A percentile compares a stretch with the other conserved stretches of the same genome.
Conservation (phyloP, 2,329 filamentous ascomycete species). For the Salinomyces thailandicus region DNA sequence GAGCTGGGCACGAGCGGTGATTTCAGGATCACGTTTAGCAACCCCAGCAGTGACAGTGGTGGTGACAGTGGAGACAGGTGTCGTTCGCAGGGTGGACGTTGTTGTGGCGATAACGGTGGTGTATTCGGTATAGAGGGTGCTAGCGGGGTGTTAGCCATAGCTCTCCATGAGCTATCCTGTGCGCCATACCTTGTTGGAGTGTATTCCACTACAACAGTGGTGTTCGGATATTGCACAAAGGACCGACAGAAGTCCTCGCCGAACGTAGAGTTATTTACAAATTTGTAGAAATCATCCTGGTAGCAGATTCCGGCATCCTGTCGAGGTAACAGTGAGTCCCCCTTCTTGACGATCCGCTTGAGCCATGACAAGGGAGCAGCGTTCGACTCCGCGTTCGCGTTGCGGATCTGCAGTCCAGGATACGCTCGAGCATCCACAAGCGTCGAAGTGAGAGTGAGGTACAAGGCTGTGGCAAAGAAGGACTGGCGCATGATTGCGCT, state of each 20-base stretch:
- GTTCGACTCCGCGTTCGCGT: constrained; percentile 5
- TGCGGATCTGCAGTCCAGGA: neutral
- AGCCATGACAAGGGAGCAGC: constrained; percentile 10
- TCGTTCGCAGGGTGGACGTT: constrained; percentile 10
- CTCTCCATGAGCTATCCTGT: constrained; percentile 1
- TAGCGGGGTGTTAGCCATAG: constrained; percentile 6
- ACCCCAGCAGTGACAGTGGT: constrained; percentile 11
- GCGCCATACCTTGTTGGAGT: constrained; percentile 24
- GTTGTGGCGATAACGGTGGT: constrained; percentile 15
- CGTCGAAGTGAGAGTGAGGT: constrained; percentile 17
- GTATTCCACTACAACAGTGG: constrained; percentile 16
- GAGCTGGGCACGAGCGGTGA: constrained; percentile 8
- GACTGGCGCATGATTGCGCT: constrained; percentile 15
- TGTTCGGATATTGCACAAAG: constrained; percentile 18
- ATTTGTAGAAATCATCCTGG: constrained; percentile 18
- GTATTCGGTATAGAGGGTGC: constrained; percentile 10
- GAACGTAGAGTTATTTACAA: constrained; percentile 14
- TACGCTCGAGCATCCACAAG: constrained; percentile 16
- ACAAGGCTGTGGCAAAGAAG: constrained; percentile 17
- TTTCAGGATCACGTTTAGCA: constrained; percentile 10
- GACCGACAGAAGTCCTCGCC: constrained; percentile 17
- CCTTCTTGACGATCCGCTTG: constrained; percentile 15
- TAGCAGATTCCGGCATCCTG: constrained; percentile 11
- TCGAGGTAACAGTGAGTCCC: constrained; percentile 4
- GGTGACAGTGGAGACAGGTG: constrained; percentile 18